Base-by-base conservation (phyloP, 345 rosid genomes). In the Chamaenerion angustifolium region DNA sequence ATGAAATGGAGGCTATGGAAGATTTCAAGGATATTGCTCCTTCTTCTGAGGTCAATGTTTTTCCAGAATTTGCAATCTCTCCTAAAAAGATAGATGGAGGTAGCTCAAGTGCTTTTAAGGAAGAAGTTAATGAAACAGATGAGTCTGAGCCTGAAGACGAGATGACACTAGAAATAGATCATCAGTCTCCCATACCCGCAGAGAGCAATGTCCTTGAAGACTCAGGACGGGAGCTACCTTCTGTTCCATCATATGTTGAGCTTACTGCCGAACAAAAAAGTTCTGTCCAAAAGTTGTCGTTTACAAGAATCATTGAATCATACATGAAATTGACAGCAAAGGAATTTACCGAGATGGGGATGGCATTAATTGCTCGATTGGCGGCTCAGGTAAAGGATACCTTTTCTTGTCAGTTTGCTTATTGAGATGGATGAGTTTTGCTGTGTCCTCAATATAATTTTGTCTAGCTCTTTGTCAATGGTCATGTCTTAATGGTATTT, bases 311-410 rank as follows among this genome's bases (percentile, higher is more conserved):
- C 45, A 65, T 88, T 63, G 82, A 76, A 59, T 79, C 94, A 51
- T 75, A 75, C 80, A 72, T 70, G 68, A 72, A 63, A 69, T 65
- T 78, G 11, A 50, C 64, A 54, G 79, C 77, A 55, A 62, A 65
- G 35, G 79, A 77, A 56, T 76, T 64, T 66, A 76, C 64, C 55
- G 56, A 62, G 66, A 80, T 54, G 15, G 69, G 77, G 51, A 82
- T 82, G 79, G 76, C 76, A 40, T 62, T 92, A 61, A 80, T 92
- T 69, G 76, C 98, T 52, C 83, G 95, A 43, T 71, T 92, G 66
- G 76, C 76, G 60, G 87, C 89, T 64, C 82, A 80, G 88, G 98
- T 84, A 67, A 8, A 10, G 43, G 6, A 14, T 9, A 31, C 35
- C 19, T 10, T n/a, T 13, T 27, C 11, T 16, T 37, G 41, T 40